Percentiles rank a stretch among this genome's conserved stretches.
Evolutionary conservation across 306 rosid species (phyloP).

Genomic region (Corylus avellana): DNA sequence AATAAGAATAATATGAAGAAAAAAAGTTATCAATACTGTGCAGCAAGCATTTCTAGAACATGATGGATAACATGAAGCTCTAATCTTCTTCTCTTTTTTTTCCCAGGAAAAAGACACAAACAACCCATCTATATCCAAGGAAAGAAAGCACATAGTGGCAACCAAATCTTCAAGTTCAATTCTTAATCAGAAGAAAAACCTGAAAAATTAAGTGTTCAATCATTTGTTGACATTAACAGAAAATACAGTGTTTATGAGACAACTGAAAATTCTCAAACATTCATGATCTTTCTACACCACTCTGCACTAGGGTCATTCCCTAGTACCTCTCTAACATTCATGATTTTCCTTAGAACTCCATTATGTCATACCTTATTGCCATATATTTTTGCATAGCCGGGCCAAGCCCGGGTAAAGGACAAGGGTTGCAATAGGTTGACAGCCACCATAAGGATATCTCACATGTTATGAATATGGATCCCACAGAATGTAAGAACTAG

Average conservation of each 20-base stretch:
- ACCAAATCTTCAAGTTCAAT: constrained; percentile 21
- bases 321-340: neutral
- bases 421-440: neutral
- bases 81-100: neutral
- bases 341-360: neutral
- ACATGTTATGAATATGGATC: neutral
- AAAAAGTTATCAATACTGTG: constrained; percentile 4
- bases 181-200: constrained; percentile 1
- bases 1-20: constrained; percentile 2
- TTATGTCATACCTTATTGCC: neutral
- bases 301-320: neutral
- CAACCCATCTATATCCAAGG: neutral
- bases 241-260: neutral
- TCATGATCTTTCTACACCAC: neutral
- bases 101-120: neutral
- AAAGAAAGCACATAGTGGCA: neutral
- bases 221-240: neutral
- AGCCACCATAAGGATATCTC: neutral
- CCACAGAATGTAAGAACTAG: neutral
- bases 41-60: neutral
- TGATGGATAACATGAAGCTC: neutral
- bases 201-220: neutral
- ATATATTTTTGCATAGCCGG: neutral
- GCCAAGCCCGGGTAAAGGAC: neutral
- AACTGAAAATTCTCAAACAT: neutral